These are phyloP conservation scores for Beauveria asiatica DNA, from an alignment of 2,329 filamentous ascomycete species.

Conservation along the genomic window DNA sequence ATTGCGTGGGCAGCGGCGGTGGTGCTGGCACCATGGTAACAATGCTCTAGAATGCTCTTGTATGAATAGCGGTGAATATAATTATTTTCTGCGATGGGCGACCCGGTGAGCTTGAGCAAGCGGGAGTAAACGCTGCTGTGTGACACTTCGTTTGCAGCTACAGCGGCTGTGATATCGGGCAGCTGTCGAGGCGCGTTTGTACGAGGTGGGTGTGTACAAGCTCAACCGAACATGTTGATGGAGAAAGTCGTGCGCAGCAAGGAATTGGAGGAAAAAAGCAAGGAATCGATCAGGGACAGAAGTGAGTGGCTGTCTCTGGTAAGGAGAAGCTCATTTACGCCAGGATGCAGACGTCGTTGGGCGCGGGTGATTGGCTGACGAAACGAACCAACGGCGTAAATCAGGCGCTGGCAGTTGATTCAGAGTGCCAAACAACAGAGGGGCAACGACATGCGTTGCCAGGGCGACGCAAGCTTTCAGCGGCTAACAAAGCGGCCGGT, in stretches of 20 bases:
- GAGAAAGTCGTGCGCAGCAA: neutral
- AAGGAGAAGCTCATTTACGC: constrained; percentile 2
- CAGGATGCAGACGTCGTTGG: neutral
- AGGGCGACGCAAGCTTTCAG: constrained; percentile 10
- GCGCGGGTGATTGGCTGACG: neutral
- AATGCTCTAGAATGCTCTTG: neutral
- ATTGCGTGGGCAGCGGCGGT: constrained; percentile 61
- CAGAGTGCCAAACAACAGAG: constrained; percentile 16
- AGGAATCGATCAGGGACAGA: neutral
- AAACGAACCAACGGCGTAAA: constrained; percentile 3
- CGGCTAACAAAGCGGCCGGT: neutral
- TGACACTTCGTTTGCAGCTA: neutral
- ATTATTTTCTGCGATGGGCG: neutral
- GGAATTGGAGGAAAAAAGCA: neutral
- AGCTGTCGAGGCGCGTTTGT: constrained; percentile 4
- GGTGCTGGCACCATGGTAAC: constrained; percentile 45
- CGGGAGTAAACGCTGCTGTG: neutral
- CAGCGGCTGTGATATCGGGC: neutral
- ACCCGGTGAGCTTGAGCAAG: neutral
- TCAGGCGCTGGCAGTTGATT: constrained; percentile 6
- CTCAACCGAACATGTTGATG: constrained; percentile 11
- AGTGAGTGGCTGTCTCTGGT: neutral
- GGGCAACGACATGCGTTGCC: constrained; percentile 15
- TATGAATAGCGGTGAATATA: neutral
- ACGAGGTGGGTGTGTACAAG: neutral